These are phyloP conservation scores for Prunus kanzakura DNA, from an alignment of 306 rosid species.

Conservation along the genomic window DNA sequence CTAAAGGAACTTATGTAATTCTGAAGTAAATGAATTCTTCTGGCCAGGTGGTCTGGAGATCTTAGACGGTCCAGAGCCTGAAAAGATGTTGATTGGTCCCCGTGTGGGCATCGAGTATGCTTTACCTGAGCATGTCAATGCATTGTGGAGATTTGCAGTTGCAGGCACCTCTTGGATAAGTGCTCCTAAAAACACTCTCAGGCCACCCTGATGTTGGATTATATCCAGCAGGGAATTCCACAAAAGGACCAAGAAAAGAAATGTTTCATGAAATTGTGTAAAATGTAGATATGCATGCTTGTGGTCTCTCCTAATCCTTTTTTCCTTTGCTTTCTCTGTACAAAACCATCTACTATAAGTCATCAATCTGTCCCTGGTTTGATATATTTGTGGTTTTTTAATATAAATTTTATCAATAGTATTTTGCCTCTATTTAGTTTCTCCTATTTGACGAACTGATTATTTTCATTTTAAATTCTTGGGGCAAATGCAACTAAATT, in stretches of 20 bases:
- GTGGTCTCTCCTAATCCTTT: background rate
- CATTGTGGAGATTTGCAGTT: constrained; percentile 89
- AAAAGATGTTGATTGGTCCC: constrained; percentile 72
- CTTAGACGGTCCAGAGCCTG: constrained; percentile 78
- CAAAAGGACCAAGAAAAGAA: background rate
- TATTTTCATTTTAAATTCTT: too few relatives aligned
- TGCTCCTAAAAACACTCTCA: constrained; percentile 83
- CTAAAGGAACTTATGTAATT: background rate
- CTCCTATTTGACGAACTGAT: too few relatives aligned
- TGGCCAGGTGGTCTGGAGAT: constrained; percentile 78
- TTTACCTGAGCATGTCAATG: constrained; percentile 70
- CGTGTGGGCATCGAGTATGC: constrained; percentile 88
- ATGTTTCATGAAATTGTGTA: background rate
- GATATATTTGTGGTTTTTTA: too few relatives aligned
- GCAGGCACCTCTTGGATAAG: constrained; percentile 93
- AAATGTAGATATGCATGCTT: background rate
- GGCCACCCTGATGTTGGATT: constrained; percentile 28
- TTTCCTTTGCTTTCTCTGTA: background rate
- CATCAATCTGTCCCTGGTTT: too few relatives aligned
- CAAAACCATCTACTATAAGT: background rate
- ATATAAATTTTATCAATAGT: too few relatives aligned
- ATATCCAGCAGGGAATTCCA: background rate
- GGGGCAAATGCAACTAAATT: too few relatives aligned
- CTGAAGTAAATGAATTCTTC: constrained; percentile 18
- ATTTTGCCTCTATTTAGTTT: too few relatives aligned